Evolutionary conservation across 2,329 filamentous ascomycete genomes (phyloP).

Genomic region (Malbranchea cinnamomea): DNA sequence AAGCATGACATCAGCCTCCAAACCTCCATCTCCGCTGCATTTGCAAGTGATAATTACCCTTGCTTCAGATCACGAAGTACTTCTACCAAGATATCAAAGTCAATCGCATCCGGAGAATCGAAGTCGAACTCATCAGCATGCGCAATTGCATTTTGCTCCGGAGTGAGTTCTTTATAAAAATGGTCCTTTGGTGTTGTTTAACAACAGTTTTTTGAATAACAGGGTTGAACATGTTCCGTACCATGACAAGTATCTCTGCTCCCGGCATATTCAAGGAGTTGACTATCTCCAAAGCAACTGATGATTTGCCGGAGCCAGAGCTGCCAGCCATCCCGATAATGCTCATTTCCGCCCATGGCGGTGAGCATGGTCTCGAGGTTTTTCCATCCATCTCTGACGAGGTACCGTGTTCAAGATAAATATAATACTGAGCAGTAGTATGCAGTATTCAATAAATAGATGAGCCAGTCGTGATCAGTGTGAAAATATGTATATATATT

Average conservation of each 20-base stretch:
- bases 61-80: slow-evolving; percentile 72
- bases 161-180: slow-evolving; percentile 81
- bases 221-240: slow-evolving; percentile 33
- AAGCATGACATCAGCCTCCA: too few relatives aligned
- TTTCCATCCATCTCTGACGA: slow-evolving; percentile 1
- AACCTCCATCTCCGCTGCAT: too few relatives aligned
- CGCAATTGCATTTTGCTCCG: slow-evolving; percentile 63
- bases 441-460: too few relatives aligned
- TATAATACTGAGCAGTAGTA: too few relatives aligned
- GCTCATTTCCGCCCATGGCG: slow-evolving; percentile 89
- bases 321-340: slow-evolving; percentile 94
- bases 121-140: slow-evolving; percentile 93
- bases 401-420: too few relatives aligned
- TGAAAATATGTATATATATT: too few relatives aligned
- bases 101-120: slow-evolving; percentile 83
- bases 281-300: slow-evolving; percentile 81
- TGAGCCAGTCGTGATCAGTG: too few relatives aligned
- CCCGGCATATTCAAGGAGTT: slow-evolving; percentile 81
- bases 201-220: neutral
- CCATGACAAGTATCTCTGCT: slow-evolving; percentile 97
- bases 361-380: slow-evolving; percentile 69
- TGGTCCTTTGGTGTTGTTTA: slow-evolving; percentile 51
- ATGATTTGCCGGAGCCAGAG: slow-evolving; percentile 92
- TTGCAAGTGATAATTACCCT: slow-evolving; percentile 47
- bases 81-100: slow-evolving; percentile 79